Evolutionary conservation across 805 yeast species (phyloP).

Genomic region (Candida caryicola): DNA sequence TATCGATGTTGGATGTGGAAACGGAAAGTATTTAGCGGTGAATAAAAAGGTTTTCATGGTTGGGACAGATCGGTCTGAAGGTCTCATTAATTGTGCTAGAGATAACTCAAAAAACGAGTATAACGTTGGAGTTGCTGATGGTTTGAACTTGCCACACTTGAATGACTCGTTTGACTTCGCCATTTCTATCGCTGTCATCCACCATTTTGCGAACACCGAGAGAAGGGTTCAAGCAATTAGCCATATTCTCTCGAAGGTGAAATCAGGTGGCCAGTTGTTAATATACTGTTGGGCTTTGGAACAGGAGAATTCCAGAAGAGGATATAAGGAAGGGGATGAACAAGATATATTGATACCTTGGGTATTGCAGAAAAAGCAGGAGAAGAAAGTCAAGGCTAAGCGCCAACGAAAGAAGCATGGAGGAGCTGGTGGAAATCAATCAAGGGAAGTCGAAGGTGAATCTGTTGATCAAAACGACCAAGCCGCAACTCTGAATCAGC

Average conservation of each 20-base stretch:
- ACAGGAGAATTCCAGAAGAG: constrained; percentile 82
- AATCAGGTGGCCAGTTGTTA: constrained; percentile 62
- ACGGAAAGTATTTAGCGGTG: constrained; percentile 83
- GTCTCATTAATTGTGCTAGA: constrained; percentile 62
- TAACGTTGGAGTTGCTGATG: constrained; percentile 80
- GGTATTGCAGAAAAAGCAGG: constrained; percentile 63
- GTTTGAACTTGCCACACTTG: constrained; percentile 50
- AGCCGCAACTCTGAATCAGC: neutral
- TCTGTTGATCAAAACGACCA: constrained; percentile 7
- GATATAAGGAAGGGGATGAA: constrained; percentile 86
- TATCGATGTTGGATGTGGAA: constrained; percentile 94
- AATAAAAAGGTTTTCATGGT: constrained; percentile 66
- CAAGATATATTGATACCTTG: constrained; percentile 96
- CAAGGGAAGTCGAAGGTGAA: constrained; percentile 2
- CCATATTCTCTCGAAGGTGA: constrained; percentile 62
- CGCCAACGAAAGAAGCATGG: constrained; percentile 10
- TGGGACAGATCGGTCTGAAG: constrained; percentile 74
- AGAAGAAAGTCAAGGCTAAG: constrained; percentile 28
- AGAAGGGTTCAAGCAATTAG: constrained; percentile 74
- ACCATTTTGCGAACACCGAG: constrained; percentile 85
- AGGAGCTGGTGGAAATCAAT: constrained; percentile 3
- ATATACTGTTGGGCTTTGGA: constrained; percentile 97
- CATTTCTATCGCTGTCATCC: constrained; percentile 91
- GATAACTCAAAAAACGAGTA: constrained; percentile 34
- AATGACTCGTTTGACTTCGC: constrained; percentile 68